These are phyloP conservation scores for Rhododendron kiyosumense DNA, from an alignment of 148 eudicot species.

Conservation along the genomic window DNA sequence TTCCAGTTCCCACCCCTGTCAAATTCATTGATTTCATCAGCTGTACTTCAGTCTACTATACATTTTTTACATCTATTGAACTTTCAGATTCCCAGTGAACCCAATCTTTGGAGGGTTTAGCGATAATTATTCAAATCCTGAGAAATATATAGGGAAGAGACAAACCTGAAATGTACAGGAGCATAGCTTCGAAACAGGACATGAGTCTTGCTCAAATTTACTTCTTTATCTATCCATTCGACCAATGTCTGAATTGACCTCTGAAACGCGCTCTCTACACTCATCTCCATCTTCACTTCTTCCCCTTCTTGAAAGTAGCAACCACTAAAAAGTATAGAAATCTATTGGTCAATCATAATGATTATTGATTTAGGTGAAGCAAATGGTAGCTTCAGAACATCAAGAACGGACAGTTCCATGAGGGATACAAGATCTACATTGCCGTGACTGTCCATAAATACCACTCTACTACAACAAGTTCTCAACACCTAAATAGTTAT, in stretches of 20 bases:
- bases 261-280: constrained; percentile 46
- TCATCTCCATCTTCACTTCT: constrained; percentile 66
- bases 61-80: neutral
- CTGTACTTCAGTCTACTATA: neutral
- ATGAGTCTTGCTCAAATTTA: constrained; percentile 50
- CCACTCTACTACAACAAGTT: neutral
- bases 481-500: neutral
- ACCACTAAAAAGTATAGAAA: constrained; percentile 40
- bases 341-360: constrained; percentile 9
- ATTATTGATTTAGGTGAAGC: neutral
- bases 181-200: constrained; percentile 69
- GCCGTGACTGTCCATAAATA: neutral
- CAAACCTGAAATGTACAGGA: constrained; percentile 85
- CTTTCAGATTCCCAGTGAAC: neutral
- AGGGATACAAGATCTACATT: neutral
- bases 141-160: neutral
- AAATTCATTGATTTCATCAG: constrained; percentile 14
- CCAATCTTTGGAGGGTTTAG: constrained; percentile 1
- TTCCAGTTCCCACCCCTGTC: constrained; percentile 82
- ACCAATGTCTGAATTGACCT: constrained; percentile 54
- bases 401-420: neutral
- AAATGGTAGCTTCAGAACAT: neutral
- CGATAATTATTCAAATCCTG: neutral
- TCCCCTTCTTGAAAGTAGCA: constrained; percentile 71
- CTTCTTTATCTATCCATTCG: constrained; percentile 48